A percentile compares a stretch with the other conserved stretches of the same genome.
Conservation (phyloP, 2,329 filamentous ascomycete species). For the Exophiala viscosa region DNA sequence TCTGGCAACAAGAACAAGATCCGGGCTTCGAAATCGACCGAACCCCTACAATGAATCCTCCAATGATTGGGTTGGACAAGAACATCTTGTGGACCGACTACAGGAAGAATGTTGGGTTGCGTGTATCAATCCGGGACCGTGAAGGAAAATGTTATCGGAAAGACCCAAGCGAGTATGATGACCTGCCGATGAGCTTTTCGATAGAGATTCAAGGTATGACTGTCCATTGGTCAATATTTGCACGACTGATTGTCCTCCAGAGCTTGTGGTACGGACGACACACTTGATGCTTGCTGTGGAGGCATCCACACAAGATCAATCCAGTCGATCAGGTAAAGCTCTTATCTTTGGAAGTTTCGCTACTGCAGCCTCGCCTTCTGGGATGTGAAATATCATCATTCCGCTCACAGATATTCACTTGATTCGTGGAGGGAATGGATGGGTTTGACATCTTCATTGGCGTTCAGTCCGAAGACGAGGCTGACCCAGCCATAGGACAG, state of each 20-base stretch:
- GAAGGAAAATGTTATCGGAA: conserved; percentile 32
- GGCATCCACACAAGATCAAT: conserved; percentile 58
- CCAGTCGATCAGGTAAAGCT: conserved; percentile 60
- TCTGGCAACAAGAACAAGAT: conserved; percentile 29
- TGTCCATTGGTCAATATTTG: neutral
- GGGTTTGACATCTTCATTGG: too few species aligned
- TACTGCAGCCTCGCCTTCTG: conserved; percentile 24
- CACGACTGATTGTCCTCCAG: conserved; percentile 40
- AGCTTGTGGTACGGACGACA: conserved; percentile 63
- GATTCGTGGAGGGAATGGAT: neutral
- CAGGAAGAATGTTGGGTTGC: conserved; percentile 62
- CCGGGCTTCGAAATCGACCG: conserved; percentile 12
- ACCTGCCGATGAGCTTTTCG: conserved; percentile 65
- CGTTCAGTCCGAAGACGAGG: neutral
- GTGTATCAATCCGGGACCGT: conserved; percentile 60
- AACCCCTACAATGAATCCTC: conserved; percentile 21
- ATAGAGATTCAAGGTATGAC: conserved; percentile 67
- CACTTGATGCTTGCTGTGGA: conserved; percentile 64
- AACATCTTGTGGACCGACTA: conserved; percentile 66
- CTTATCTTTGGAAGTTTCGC: conserved; percentile 44
- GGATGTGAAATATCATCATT: conserved; percentile 4
- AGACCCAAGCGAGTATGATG: conserved; percentile 42
- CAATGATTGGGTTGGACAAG: conserved; percentile 32
- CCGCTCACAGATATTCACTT: neutral
- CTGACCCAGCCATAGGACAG: conserved; percentile 9